Percentiles rank a stretch among this genome's conserved stretches.
These are phyloP conservation scores for Flaveria bidentis DNA, from an alignment of 129 eudicot genomes.

Conservation along the genomic window DNA sequence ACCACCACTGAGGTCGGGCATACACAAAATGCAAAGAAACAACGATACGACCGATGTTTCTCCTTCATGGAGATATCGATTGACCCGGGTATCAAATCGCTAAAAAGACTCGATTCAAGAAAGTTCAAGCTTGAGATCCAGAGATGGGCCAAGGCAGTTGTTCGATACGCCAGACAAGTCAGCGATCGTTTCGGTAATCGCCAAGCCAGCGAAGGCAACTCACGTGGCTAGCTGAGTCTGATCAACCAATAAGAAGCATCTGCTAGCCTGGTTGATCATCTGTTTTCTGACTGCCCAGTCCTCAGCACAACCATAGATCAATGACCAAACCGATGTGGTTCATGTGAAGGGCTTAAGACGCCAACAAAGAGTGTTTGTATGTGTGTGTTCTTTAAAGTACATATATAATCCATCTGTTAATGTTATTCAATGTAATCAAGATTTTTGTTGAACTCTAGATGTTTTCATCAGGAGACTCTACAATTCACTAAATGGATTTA, in stretches of 20 bases:
- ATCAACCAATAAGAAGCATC: not conserved
- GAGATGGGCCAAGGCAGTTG: constrained; percentile 81
- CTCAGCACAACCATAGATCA: not conserved
- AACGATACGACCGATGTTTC: constrained; percentile 45
- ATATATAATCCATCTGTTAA: not conserved
- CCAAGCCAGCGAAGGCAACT: constrained; percentile 52
- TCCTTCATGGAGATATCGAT: constrained; percentile 62
- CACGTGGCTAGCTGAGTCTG: constrained; percentile 33
- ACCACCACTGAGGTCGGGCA: not conserved
- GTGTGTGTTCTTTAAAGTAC: not conserved
- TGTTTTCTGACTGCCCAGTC: not conserved
- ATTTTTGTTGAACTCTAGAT: constrained; percentile 16
- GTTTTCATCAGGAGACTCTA: not conserved
- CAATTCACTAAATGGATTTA: not conserved
- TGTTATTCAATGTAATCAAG: constrained; percentile 12
- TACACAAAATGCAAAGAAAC: constrained; percentile 38
- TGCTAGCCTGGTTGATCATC: not conserved
- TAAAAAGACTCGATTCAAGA: constrained; percentile 58
- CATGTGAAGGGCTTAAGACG: not conserved
- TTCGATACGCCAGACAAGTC: constrained; percentile 65
- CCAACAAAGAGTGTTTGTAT: not conserved
- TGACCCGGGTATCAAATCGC: constrained; percentile 51
- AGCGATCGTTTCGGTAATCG: constrained; percentile 53
- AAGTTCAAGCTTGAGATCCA: constrained; percentile 64
- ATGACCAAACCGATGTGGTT: not conserved